These are phyloP conservation scores for Parietichytrium sp. DNA, from an alignment of 108 stramenopile species.

Conservation along the genomic window DNA sequence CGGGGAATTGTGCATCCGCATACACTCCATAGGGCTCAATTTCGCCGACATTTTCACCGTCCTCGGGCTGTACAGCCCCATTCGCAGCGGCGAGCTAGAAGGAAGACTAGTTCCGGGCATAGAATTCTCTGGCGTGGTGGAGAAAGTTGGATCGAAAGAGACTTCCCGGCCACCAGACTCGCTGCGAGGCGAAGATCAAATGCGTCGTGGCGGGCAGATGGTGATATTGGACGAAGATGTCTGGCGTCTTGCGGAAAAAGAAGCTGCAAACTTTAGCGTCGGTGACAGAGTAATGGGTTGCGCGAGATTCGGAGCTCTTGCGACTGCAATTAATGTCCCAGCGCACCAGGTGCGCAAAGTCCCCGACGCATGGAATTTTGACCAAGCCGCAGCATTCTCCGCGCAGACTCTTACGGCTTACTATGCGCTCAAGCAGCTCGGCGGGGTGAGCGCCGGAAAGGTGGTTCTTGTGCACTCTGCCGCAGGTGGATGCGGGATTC, in stretches of 20 bases:
- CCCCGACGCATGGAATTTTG: conserved; percentile 44
- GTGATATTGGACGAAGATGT: not conserved
- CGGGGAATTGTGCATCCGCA: conserved; percentile 32
- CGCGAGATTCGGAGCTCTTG: conserved; percentile 55
- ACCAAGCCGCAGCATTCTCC: conserved; percentile 51
- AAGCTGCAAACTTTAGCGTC: not conserved
- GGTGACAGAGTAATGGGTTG: conserved; percentile 45
- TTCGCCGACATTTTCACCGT: conserved; percentile 60
- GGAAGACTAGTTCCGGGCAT: conserved; percentile 52
- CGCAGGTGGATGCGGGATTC: conserved; percentile 26
- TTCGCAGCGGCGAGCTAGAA: not conserved
- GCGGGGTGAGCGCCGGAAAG: not conserved
- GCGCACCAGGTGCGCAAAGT: conserved; percentile 16
- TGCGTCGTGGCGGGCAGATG: not conserved
- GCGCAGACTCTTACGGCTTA: conserved; percentile 55
- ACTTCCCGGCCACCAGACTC: not conserved
- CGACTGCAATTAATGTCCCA: conserved; percentile 47
- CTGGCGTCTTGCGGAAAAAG: not conserved
- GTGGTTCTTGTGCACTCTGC: conserved; percentile 36
- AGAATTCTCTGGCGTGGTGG: conserved; percentile 52
- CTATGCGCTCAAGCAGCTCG: conserved; percentile 33
- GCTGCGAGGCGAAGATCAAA: not conserved
- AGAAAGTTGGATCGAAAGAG: not conserved
- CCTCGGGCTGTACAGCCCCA: conserved; percentile 54
- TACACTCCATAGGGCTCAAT: conserved; percentile 54